Percentiles rank a stretch among this genome's conserved stretches.
Evolutionary conservation across 768 basidiomycete genomes (phyloP).

Genomic region (Russula sp.): DNA sequence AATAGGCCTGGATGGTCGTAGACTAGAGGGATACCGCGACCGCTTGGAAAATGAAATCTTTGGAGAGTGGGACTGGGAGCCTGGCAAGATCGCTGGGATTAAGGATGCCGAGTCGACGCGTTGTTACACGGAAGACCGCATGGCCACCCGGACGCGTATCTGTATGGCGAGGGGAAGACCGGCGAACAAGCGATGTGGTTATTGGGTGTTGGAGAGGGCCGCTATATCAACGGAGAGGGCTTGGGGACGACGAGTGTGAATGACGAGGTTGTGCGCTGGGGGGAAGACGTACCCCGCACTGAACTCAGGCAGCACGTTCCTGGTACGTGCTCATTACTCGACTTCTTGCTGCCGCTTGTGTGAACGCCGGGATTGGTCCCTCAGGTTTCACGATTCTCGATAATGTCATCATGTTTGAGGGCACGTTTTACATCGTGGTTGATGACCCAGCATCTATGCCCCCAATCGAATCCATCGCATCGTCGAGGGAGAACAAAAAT

Average conservation of each 20-base stretch:
- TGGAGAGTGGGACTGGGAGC: conserved; percentile 68
- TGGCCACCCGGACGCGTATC: conserved; percentile 37
- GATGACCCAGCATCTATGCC: conserved; percentile 66
- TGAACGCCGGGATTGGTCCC: conserved; percentile 6
- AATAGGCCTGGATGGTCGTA: conserved; percentile 50
- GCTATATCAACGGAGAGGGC: conserved; percentile 32
- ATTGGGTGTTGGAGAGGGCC: conserved; percentile 31
- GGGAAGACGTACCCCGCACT: conserved; percentile 52
- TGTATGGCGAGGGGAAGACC: conserved; percentile 42
- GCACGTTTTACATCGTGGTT: conserved; percentile 70
- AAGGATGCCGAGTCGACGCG: conserved; percentile 52
- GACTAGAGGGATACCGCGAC: conserved; percentile 53
- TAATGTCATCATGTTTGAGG: conserved; percentile 71
- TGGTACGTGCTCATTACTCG: conserved; percentile 42
- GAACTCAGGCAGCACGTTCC: conserved; percentile 60
- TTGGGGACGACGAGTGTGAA: conserved; percentile 41
- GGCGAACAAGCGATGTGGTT: conserved; percentile 32
- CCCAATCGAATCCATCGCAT: conserved; percentile 47
- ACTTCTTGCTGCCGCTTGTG: neutral
- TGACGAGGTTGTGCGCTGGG: conserved; percentile 58
- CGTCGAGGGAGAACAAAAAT: conserved; percentile 37
- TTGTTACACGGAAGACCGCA: conserved; percentile 34
- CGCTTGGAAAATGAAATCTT: conserved; percentile 59
- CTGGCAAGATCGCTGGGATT: conserved; percentile 52
- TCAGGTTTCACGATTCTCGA: conserved; percentile 85